A percentile compares a stretch with the other conserved stretches of the same genome.
Conservation (phyloP, 2,329 filamentous ascomycete genomes). For the Diaporthe citrichinensis region DNA sequence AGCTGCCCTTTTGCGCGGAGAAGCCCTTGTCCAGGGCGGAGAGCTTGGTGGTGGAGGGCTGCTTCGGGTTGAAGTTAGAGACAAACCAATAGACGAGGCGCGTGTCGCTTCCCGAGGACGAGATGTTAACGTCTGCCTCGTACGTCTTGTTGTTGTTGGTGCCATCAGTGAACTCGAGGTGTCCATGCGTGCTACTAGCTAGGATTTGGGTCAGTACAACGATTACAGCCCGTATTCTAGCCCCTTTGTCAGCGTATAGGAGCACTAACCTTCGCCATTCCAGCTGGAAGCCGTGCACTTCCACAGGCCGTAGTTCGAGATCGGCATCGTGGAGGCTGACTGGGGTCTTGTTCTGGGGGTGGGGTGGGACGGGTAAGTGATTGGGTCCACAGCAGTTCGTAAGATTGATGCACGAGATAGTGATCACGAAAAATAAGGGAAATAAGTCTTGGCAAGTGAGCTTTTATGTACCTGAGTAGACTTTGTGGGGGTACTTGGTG, state of each 20-base stretch:
- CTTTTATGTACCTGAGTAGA: neutral
- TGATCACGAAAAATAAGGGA: neutral
- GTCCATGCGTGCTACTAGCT: slow-evolving; percentile 42
- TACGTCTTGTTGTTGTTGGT: slow-evolving; percentile 22
- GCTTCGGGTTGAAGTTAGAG: slow-evolving; percentile 56
- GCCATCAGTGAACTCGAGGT: slow-evolving; percentile 45
- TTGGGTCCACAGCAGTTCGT: neutral
- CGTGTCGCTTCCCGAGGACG: slow-evolving; percentile 44
- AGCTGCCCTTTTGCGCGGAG: slow-evolving; percentile 35
- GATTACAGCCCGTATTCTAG: neutral
- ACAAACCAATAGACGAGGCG: slow-evolving; percentile 65
- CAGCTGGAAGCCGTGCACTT: slow-evolving; percentile 43
- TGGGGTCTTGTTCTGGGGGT: neutral
- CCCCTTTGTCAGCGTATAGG: slow-evolving; percentile 12
- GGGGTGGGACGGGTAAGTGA: neutral
- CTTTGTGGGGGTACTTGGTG: too few relatives aligned
- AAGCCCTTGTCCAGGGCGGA: slow-evolving; percentile 41
- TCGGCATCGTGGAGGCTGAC: slow-evolving; percentile 40
- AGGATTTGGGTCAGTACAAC: neutral
- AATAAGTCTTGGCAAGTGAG: neutral
- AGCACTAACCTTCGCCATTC: slow-evolving; percentile 36
- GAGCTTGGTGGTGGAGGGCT: slow-evolving; percentile 42
- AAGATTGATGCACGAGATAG: neutral
- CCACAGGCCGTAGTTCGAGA: slow-evolving; percentile 46
- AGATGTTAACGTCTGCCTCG: slow-evolving; percentile 47